Evolutionary conservation across 768 basidiomycete species (phyloP).

Genomic region (Termitomyces sp.): DNA sequence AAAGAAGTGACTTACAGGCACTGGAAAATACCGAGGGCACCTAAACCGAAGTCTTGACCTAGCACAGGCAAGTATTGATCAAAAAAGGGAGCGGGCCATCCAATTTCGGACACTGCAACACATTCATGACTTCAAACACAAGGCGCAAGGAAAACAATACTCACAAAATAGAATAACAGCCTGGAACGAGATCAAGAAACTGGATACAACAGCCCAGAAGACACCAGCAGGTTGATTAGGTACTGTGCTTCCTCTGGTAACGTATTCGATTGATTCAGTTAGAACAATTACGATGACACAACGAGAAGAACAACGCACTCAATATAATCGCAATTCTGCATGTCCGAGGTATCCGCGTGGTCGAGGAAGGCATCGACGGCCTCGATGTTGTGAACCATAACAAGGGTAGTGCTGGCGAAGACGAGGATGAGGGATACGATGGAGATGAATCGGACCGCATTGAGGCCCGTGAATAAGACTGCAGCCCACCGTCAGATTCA

Average conservation of each 20-base stretch:
- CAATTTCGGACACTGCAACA: conserved; percentile 60
- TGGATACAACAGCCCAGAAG: conserved; percentile 88
- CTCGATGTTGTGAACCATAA: conserved; percentile 71
- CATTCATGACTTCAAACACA: background rate
- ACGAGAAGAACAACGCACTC: conserved; percentile 42
- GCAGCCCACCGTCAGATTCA: background rate
- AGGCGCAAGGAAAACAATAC: conserved; percentile 17
- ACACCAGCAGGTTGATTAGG: conserved; percentile 90
- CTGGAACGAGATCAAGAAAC: conserved; percentile 82
- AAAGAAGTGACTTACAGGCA: conserved; percentile 51
- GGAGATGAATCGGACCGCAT: conserved; percentile 70
- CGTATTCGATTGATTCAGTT: background rate
- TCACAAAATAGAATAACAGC: conserved; percentile 65
- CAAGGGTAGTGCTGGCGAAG: conserved; percentile 70
- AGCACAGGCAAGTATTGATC: conserved; percentile 88
- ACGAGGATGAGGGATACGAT: conserved; percentile 78
- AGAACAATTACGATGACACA: background rate
- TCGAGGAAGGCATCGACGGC: conserved; percentile 66
- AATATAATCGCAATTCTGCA: conserved; percentile 74
- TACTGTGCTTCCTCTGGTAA: conserved; percentile 76
- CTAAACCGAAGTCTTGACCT: conserved; percentile 82
- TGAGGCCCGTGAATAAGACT: conserved; percentile 70
- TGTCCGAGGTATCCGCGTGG: conserved; percentile 30
- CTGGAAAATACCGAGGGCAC: conserved; percentile 85
- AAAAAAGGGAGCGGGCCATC: conserved; percentile 78